phyloP scores from a whole-genome alignment of 2,329 filamentous ascomycete species.

The Clonostachys chloroleuca region DNA sequence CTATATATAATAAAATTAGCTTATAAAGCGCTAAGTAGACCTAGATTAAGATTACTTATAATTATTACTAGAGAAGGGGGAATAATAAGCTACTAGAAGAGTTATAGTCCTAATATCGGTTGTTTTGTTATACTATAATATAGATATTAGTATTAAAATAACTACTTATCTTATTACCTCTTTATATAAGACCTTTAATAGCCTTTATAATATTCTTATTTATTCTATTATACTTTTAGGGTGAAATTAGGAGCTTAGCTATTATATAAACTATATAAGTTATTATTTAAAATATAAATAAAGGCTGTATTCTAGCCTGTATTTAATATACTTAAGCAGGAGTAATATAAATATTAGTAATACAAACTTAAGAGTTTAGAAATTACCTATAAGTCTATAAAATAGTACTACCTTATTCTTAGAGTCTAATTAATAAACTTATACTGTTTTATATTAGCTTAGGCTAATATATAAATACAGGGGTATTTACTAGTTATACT shows the following conservation, averaged over 20 bases:
- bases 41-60: not conserved
- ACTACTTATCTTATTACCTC: not conserved
- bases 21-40: not conserved
- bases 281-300: not conserved
- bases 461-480: too few relatives aligned
- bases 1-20: constrained; percentile 1
- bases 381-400: too few relatives aligned
- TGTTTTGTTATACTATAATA: not conserved
- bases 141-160: not conserved
- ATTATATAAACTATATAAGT: not conserved
- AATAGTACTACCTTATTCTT: too few relatives aligned
- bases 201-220: not conserved
- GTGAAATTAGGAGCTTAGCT: too few relatives aligned
- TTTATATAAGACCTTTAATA: not conserved
- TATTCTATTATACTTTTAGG: not conserved
- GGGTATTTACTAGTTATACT: too few relatives aligned
- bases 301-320: not conserved
- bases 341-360: not conserved
- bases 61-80: not conserved
- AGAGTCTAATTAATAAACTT: too few relatives aligned
- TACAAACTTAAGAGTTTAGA: not conserved
- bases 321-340: not conserved
- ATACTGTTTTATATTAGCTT: too few relatives aligned
- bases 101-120: not conserved
- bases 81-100: not conserved